Evolutionary conservation across 352 stramenopile species (phyloP).

Genomic region (Phytopythium kandeliae): DNA sequence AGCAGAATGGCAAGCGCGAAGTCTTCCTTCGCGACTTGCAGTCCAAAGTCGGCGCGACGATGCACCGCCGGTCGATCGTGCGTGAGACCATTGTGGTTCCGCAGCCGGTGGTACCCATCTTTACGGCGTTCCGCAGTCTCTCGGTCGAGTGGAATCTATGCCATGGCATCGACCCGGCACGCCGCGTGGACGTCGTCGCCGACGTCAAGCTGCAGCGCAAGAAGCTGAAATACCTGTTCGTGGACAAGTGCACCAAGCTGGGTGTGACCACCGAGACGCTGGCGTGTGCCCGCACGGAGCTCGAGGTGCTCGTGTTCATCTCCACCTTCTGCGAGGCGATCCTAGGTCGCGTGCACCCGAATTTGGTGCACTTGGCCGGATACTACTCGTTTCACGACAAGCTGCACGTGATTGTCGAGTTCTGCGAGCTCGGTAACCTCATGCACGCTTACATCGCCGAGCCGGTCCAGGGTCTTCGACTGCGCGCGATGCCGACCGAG

Average conservation of each 20-base stretch:
- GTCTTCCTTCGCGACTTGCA: conserved; percentile 22
- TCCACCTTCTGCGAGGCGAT: conserved; percentile 31
- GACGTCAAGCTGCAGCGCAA: conserved; percentile 49
- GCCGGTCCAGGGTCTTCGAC: conserved; percentile 31
- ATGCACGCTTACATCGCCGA: conserved; percentile 45
- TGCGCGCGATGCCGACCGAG: conserved; percentile 31
- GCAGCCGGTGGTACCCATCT: conserved; percentile 26
- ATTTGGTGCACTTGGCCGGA: conserved; percentile 44
- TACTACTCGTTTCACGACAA: conserved; percentile 44
- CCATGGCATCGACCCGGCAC: conserved; percentile 42
- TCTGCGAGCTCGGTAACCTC: conserved; percentile 50
- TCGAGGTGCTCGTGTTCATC: conserved; percentile 59
- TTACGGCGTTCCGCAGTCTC: conserved; percentile 40
- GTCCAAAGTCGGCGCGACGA: conserved; percentile 10
- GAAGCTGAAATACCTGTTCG: conserved; percentile 36
- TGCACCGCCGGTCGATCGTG: conserved; percentile 18
- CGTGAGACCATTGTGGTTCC: conserved; percentile 12
- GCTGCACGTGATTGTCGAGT: conserved; percentile 57
- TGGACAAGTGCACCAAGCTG: conserved; percentile 47
- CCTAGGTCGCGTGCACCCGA: conserved; percentile 32
- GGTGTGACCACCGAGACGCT: conserved; percentile 32
- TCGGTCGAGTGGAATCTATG: conserved; percentile 68
- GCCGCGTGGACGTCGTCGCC: conserved; percentile 46
- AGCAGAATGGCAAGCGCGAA: neutral
- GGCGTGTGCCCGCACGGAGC: conserved; percentile 37